Conservation (phyloP, 164 flowering plant genomes). For the Nymphaea colorata region DNA sequence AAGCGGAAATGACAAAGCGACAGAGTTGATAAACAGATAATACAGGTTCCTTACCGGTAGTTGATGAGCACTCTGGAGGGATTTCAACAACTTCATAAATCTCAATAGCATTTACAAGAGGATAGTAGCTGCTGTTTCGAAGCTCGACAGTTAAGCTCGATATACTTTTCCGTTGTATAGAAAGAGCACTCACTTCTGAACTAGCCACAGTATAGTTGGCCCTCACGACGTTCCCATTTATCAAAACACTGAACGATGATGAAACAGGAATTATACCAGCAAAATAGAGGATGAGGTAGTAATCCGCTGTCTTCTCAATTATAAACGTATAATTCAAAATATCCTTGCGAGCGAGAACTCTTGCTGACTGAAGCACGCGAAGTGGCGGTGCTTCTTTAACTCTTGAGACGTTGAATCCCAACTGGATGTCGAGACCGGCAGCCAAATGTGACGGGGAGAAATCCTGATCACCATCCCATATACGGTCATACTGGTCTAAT, state of each 20-base stretch:
- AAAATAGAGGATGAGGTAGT: constrained; percentile 58
- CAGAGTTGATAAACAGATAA: not conserved
- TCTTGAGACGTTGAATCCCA: constrained; percentile 22
- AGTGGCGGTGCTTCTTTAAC: constrained; percentile 49
- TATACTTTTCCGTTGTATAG: constrained; percentile 24
- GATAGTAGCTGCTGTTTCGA: constrained; percentile 36
- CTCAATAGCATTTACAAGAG: constrained; percentile 73
- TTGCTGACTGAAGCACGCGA: constrained; percentile 58
- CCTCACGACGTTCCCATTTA: constrained; percentile 39
- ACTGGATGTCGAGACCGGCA: constrained; percentile 26
- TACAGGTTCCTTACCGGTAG: constrained; percentile 40
- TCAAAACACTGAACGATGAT: constrained; percentile 44
- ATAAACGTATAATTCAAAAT: constrained; percentile 42
- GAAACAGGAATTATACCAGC: constrained; percentile 73
- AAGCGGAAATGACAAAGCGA: not conserved
- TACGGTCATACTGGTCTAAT: constrained; percentile 63
- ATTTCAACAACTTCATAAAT: constrained; percentile 61
- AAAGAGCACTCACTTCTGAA: constrained; percentile 29
- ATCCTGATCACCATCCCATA: constrained; percentile 63
- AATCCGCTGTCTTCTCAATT: constrained; percentile 43
- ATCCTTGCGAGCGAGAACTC: constrained; percentile 46
- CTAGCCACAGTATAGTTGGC: constrained; percentile 39
- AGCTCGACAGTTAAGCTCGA: constrained; percentile 46
- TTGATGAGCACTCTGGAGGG: constrained; percentile 59
- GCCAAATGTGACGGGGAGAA: constrained; percentile 53